Evolutionary conservation across 164 flowering plant genomes (phyloP), one percentile per base, ranked within the genome.

Genomic region (Stephania yunnanensis): DNA sequence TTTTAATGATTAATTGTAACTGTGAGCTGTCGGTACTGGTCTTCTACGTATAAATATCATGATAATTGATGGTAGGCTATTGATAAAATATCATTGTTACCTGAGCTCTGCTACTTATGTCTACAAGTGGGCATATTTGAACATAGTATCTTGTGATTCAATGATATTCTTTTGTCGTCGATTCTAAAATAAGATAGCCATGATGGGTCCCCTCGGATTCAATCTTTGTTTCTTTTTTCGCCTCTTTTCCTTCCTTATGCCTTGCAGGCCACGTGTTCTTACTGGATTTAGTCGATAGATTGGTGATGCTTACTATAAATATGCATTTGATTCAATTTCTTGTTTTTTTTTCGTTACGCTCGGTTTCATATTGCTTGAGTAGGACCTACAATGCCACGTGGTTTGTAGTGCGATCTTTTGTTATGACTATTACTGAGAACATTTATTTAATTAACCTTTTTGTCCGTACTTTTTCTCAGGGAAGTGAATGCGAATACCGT

Each of bases 401-500:
- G 9, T 25, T 61, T 61, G 66, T 8, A 20, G 20, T 7, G 7
- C 1, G 42, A 19, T 19, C 7, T 61, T 20, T 61, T 17, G 25
- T 20, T n/a, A 61, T 61, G 66, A 61, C n/a, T 61, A 20, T 2
- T 15, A 61, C 66, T 8, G 9, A n/a, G 22, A 61, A 61, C 20
- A 10, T 61, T 20, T n/a, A 19, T 61, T 61, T 15, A 61, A 61
- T 10, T 53, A 61, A 61, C 66, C 22, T n/a, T 61, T 17, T 61
- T 25, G 6, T 19, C 20, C 25, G 7, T 17, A 19, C 20, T 61
- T 46, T 71, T 64, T 20, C 10, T 52, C 84, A 94, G 98, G 98
- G 98, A 81, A 84, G 82, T 82, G 98, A 94, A 83, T 94, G 98
- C 70, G 98, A 94, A 82, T 94, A 86, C 77, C 95, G 98, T 4